Evolutionary conservation across 225 moss, liverwort and hornwort genomes (phyloP).

Genomic region (Polytrichum commune): DNA sequence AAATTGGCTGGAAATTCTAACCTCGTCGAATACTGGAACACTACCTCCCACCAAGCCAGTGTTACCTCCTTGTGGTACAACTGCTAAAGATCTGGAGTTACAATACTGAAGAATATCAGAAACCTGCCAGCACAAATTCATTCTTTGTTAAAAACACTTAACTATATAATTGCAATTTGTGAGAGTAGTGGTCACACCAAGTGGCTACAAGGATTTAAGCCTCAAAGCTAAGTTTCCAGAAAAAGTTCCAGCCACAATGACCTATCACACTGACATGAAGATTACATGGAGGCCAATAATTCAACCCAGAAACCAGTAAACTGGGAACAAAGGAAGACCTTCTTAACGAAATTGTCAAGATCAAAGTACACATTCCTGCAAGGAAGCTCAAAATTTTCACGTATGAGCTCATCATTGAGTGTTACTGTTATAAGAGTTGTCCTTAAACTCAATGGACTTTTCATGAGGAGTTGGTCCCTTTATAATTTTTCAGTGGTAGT

Average conservation of each 20-base stretch:
- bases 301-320: not conserved
- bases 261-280: no score
- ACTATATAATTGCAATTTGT: no score
- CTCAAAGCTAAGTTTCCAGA: conserved; percentile 1
- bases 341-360: not conserved
- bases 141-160: not conserved
- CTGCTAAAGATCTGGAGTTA: conserved; percentile 71
- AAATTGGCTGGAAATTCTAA: conserved; percentile 12
- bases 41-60: conserved; percentile 97
- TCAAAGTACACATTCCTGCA: not conserved
- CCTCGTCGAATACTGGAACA: conserved; percentile 97
- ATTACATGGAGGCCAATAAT: no score
- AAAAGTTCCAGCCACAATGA: not conserved
- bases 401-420: no score
- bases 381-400: no score
- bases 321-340: not conserved
- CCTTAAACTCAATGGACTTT: no score
- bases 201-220: no score
- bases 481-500: no score
- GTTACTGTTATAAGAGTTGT: no score
- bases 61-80: conserved; percentile 96
- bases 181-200: no score
- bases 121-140: conserved; percentile 50
- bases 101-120: conserved; percentile 79
- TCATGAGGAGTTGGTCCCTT: no score